Conservation (phyloP, 768 basidiomycete genomes). For the Suillus plorans region DNA sequence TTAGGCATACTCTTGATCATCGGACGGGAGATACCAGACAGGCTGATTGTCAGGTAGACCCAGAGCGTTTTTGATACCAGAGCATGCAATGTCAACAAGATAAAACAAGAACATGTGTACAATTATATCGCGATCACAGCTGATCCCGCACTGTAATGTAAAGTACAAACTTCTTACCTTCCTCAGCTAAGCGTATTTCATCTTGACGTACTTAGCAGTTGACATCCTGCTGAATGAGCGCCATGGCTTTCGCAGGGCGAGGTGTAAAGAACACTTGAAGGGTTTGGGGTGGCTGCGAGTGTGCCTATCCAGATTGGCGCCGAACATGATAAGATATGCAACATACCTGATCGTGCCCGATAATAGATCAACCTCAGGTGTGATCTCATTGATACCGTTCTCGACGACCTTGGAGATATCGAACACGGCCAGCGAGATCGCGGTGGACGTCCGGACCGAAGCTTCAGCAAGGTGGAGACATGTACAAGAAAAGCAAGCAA, state of each 20-base stretch:
- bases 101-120: too few species aligned
- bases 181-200: background rate
- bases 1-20: too few species aligned
- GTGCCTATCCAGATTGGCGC: constrained; percentile 4
- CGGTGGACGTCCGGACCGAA: constrained; percentile 45
- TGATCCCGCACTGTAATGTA: too few species aligned
- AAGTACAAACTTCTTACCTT: too few species aligned
- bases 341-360: constrained; percentile 61
- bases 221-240: constrained; percentile 45
- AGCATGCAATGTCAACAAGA: too few species aligned
- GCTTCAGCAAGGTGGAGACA: constrained; percentile 54
- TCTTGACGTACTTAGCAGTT: background rate
- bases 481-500: constrained; percentile 21
- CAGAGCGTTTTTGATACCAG: too few species aligned
- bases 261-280: constrained; percentile 54
- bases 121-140: too few species aligned
- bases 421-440: constrained; percentile 48
- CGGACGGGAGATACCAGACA: too few species aligned
- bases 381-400: constrained; percentile 43
- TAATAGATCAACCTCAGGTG: constrained; percentile 56
- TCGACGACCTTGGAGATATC: constrained; percentile 45
- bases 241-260: constrained; percentile 47
- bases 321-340: background rate
- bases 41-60: too few species aligned
- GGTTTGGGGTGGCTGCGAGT: background rate